Conservation (phyloP, 768 basidiomycete genomes). For the Panaeolus papilionaceus region DNA sequence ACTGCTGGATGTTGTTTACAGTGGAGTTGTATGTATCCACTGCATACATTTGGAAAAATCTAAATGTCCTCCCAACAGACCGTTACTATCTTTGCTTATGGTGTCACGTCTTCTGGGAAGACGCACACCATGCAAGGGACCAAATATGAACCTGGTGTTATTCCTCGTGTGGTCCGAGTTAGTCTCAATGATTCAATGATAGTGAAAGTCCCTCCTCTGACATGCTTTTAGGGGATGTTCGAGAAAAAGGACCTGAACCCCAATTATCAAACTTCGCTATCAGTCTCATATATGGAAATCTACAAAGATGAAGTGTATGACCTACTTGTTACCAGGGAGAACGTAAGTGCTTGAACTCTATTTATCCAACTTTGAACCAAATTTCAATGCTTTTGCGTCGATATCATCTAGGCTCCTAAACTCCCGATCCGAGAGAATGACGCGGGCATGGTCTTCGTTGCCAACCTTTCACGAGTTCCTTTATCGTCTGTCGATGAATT, state of each 20-base stretch:
- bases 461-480: conserved; percentile 51
- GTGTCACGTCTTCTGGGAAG: conserved; percentile 91
- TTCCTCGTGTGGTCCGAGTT: conserved; percentile 81
- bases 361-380: not conserved
- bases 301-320: conserved; percentile 94
- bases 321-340: conserved; percentile 75
- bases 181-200: conserved; percentile 25
- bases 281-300: conserved; percentile 86
- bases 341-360: conserved; percentile 45
- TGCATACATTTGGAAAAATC: not conserved
- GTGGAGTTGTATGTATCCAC: conserved; percentile 64
- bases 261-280: conserved; percentile 51
- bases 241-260: conserved; percentile 47
- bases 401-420: conserved; percentile 47
- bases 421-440: conserved; percentile 62
- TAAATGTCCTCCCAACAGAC: conserved; percentile 52
- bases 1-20: conserved; percentile 78
- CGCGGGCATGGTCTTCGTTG: conserved; percentile 59
- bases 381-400: conserved; percentile 14
- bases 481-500: conserved; percentile 51
- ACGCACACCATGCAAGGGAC: conserved; percentile 94
- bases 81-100: conserved; percentile 89
- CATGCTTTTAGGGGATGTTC: conserved; percentile 58
- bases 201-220: not conserved
- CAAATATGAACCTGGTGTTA: conserved; percentile 77